A percentile compares a stretch with the other conserved stretches of the same genome.
phyloP scores from a whole-genome alignment of 257 asterid species.

The Solanum virginianum region DNA sequence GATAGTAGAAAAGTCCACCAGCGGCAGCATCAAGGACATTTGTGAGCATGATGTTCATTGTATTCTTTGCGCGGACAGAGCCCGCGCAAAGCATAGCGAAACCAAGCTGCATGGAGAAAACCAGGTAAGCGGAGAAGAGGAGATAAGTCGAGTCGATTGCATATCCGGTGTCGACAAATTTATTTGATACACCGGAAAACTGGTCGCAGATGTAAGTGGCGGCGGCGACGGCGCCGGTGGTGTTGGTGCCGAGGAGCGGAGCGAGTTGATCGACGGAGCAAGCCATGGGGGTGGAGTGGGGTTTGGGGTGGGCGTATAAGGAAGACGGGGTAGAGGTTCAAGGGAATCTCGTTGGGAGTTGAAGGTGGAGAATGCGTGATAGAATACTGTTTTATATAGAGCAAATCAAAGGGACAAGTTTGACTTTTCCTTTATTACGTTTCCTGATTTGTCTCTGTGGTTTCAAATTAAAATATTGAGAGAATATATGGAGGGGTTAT shows the following conservation, averaged over 20 bases:
- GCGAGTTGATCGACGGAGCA: slow-evolving; percentile 48
- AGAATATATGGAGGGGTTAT: too few relatives aligned
- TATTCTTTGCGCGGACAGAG: slow-evolving; percentile 80
- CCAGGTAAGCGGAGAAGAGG: slow-evolving; percentile 78
- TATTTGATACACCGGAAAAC: slow-evolving; percentile 34
- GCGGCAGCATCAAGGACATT: slow-evolving; percentile 95
- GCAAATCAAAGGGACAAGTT: not conserved
- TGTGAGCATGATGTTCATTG: slow-evolving; percentile 92
- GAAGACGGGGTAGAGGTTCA: not conserved
- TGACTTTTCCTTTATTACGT: slow-evolving; percentile 6
- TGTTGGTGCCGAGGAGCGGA: slow-evolving; percentile 54
- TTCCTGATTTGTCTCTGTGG: not conserved
- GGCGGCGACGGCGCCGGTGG: slow-evolving; percentile 43
- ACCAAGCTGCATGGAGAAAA: slow-evolving; percentile 89
- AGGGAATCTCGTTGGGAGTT: not conserved
- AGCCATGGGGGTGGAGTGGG: not conserved
- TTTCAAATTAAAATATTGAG: not conserved
- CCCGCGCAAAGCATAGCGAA: slow-evolving; percentile 98
- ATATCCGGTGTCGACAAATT: slow-evolving; percentile 36
- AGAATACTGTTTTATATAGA: slow-evolving; percentile 13
- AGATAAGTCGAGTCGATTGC: slow-evolving; percentile 85
- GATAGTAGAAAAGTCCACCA: slow-evolving; percentile 75
- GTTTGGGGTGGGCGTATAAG: too few relatives aligned
- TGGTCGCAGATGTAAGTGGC: slow-evolving; percentile 58
- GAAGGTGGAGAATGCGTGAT: not conserved